Evolutionary conservation across 225 moss, liverwort and hornwort species (phyloP), one percentile per base, ranked within the genome.

Genomic region (Lunularia cruciata): DNA sequence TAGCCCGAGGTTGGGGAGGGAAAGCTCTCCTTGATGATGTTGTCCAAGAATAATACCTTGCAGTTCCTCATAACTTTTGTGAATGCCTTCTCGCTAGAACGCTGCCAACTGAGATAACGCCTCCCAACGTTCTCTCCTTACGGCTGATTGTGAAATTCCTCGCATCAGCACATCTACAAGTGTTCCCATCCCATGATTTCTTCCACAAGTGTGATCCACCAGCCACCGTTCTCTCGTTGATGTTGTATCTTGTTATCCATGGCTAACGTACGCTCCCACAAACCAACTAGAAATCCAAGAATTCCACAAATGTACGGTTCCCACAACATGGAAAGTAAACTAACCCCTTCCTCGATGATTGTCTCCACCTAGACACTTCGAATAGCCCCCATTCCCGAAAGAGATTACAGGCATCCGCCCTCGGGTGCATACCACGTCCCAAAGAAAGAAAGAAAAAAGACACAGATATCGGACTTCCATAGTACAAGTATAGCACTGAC

Each of bases 1-100:
- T 61, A 68, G 31, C 61, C 22, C 26, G 68, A 65, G 64, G 64
- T 28, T 25, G 33, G 59, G 72, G 62, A 46, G 19, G 52, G 59
- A 32, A 70, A 28, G 60, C 54, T 69, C 23, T 56, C 61, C 45
- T 42, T 47, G 42, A 46, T 53, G 37, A 35, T 42, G 39, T 37
- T 68, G 49, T 33, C 75, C 72, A 80, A 72, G 72, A 72, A 67
- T 62, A 68, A 40, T 72, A 67, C 72, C 72, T 57, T 68, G 34
- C 37, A 61, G 60, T 39, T 68, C 54, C 57, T 65, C 68, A 60
- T 72, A 57, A 68, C 67, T 52, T 33, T 66, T 48, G 66, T 66
- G 62, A 75, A 67, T 35, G 63, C 47, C 56, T 39, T 58, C 73
- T 63, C 53, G 38, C 25, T 34, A 31, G 15, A 43, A 70, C 45